Conservation (phyloP, 2,329 filamentous ascomycete genomes). For the Bipolaris victoriae region DNA sequence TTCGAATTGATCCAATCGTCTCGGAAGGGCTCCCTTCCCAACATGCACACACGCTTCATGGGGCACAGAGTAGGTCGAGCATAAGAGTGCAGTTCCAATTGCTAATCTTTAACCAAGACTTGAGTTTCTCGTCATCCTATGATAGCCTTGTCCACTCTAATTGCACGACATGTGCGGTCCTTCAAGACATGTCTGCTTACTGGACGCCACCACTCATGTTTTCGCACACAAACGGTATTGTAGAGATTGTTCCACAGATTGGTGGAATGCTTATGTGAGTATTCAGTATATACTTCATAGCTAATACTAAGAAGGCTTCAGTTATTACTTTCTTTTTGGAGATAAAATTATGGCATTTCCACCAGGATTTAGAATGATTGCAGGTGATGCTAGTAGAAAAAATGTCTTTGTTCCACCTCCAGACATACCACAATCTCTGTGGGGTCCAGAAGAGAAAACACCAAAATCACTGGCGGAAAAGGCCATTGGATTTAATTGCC, state of each 20-base stretch:
- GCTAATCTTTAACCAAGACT: slow-evolving; percentile 42
- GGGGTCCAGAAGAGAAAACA: slow-evolving; percentile 15
- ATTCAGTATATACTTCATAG: slow-evolving; percentile 48
- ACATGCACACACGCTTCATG: slow-evolving; percentile 72
- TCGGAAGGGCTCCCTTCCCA: slow-evolving; percentile 63
- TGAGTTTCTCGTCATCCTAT: slow-evolving; percentile 2
- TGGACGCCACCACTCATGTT: slow-evolving; percentile 84
- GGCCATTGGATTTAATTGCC: slow-evolving; percentile 22
- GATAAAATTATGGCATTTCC: slow-evolving; percentile 75
- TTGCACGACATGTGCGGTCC: slow-evolving; percentile 83
- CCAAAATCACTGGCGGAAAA: slow-evolving; percentile 17
- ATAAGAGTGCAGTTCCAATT: slow-evolving; percentile 4
- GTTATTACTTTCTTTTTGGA: slow-evolving; percentile 80
- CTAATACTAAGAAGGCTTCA: slow-evolving; percentile 39
- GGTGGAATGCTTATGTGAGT: slow-evolving; percentile 83
- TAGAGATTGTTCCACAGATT: slow-evolving; percentile 72
- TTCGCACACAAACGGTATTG: slow-evolving; percentile 68
- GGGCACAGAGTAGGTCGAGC: slow-evolving; percentile 67
- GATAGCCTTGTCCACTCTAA: slow-evolving; percentile 59
- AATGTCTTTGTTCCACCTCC: slow-evolving; percentile 62
- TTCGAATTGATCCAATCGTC: slow-evolving; percentile 79
- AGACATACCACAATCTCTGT: slow-evolving; percentile 9
- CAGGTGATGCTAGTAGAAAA: slow-evolving; percentile 71
- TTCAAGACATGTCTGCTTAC: slow-evolving; percentile 85
- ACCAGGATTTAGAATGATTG: slow-evolving; percentile 78